phyloP scores from a whole-genome alignment of 1,284 basidiomycete genomes.

The Naganishia sp. region DNA sequence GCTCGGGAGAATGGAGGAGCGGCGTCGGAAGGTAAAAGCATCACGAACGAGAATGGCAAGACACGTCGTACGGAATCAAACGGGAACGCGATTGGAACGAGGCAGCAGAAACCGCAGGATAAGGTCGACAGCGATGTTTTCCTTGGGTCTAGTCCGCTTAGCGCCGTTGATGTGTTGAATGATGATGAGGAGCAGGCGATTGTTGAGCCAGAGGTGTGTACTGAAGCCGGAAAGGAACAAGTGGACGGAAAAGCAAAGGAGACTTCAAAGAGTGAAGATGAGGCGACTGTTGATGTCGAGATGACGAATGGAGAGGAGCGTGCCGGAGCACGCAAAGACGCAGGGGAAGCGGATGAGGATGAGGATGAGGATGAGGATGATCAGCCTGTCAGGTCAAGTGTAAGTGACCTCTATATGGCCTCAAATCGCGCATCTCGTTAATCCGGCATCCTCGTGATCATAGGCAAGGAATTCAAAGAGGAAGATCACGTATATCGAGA shows the following conservation, averaged over 20 bases:
- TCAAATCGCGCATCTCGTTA: constrained; percentile 11
- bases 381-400: constrained; percentile 22
- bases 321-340: constrained; percentile 3
- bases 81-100: background rate
- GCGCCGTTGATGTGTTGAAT: constrained; percentile 8
- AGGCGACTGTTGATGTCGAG: constrained; percentile 30
- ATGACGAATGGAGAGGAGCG: constrained; percentile 38
- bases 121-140: constrained; percentile 25
- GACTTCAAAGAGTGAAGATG: constrained; percentile 4
- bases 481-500: constrained; percentile 51
- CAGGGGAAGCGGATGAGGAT: constrained; percentile 30
- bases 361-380: constrained; percentile 29
- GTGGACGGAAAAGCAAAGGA: constrained; percentile 38
- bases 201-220: constrained; percentile 30
- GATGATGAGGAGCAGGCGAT: constrained; percentile 23
- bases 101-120: background rate
- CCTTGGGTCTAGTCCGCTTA: constrained; percentile 10
- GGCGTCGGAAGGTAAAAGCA: background rate
- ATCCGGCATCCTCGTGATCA: constrained; percentile 5
- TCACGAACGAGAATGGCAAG: background rate
- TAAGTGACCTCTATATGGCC: background rate
- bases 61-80: background rate
- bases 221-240: constrained; percentile 39
- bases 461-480: constrained; percentile 45
- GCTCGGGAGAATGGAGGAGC: constrained; percentile 27